phyloP scores from a whole-genome alignment of 2,329 filamentous ascomycete species.

The Diaporthe citriasiana region DNA sequence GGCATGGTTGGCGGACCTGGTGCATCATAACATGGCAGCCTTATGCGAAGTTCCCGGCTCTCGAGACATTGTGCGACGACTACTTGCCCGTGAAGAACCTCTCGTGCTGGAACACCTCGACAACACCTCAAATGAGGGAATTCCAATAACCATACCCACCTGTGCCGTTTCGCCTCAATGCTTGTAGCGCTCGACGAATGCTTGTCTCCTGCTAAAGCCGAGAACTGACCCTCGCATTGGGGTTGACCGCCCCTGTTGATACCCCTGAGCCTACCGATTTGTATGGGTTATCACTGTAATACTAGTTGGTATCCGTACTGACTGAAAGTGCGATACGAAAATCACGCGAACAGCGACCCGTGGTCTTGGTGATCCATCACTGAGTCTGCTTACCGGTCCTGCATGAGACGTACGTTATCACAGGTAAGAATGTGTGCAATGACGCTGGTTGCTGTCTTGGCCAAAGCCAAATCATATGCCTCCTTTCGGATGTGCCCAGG shows the following conservation, averaged over 20 bases:
- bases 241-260: constrained; percentile 5
- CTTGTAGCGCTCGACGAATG: constrained; percentile 5
- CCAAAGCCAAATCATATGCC: neutral
- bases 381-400: neutral
- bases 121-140: neutral
- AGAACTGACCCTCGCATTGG: neutral
- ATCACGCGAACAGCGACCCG: neutral
- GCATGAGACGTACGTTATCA: neutral
- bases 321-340: neutral
- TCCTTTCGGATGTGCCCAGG: neutral
- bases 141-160: neutral
- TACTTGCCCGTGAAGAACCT: constrained; percentile 10
- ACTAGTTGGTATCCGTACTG: constrained; percentile 34
- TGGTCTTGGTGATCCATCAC: neutral
- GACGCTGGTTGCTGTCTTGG: constrained; percentile 8
- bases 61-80: neutral
- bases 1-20: constrained; percentile 40
- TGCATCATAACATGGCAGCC: constrained; percentile 18
- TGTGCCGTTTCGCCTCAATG: neutral
- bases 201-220: neutral
- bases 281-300: constrained; percentile 40
- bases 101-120: neutral
- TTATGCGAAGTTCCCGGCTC: constrained; percentile 3
- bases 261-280: constrained; percentile 15
- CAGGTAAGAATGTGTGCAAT: neutral